Percentiles rank a stretch among this genome's conserved stretches.
These are phyloP conservation scores for Zygnema cylindricum DNA, from an alignment of 139 green algal genomes.

Conservation along the genomic window DNA sequence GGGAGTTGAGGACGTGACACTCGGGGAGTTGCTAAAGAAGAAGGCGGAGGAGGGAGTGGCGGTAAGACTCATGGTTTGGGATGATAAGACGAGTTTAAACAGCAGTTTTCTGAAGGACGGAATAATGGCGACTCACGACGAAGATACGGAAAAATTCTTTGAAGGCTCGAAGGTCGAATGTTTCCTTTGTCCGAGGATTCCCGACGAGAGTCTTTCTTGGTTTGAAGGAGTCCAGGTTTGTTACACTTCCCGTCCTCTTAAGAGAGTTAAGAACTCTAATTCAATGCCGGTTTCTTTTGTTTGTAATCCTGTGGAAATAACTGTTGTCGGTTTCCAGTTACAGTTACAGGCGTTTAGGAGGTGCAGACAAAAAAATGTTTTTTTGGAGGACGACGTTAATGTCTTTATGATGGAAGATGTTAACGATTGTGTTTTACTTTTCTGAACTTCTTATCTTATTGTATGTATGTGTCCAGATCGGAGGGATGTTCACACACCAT, in stretches of 20 bases:
- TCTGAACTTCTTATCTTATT: neutral
- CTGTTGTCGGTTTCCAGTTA: no score
- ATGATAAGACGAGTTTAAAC: conserved; percentile 65
- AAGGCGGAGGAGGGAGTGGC: conserved; percentile 62
- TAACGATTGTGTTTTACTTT: neutral
- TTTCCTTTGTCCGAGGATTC: conserved; percentile 38
- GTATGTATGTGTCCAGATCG: conserved; percentile 13
- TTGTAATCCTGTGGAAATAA: no score
- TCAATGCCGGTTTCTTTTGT: no score
- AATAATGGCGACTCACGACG: conserved; percentile 65
- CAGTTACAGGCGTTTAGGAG: no score
- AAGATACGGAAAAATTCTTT: conserved; percentile 62
- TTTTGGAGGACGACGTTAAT: no score
- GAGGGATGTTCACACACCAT: conserved; percentile 64
- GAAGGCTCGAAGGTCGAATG: conserved; percentile 27
- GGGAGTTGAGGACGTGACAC: conserved; percentile 5
- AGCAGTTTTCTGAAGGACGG: conserved; percentile 10
- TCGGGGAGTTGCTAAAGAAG: conserved; percentile 70
- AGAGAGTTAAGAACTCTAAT: no score
- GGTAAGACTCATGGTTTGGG: conserved; percentile 73
- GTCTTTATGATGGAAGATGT: neutral
- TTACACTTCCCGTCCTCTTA: no score
- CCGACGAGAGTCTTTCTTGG: conserved; percentile 35
- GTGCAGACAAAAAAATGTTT: no score
- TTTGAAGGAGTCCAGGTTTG: neutral